A percentile compares a stretch with the other conserved stretches of the same genome.
Evolutionary conservation across 768 basidiomycete species (phyloP).

Genomic region (Arthromyces matolae): DNA sequence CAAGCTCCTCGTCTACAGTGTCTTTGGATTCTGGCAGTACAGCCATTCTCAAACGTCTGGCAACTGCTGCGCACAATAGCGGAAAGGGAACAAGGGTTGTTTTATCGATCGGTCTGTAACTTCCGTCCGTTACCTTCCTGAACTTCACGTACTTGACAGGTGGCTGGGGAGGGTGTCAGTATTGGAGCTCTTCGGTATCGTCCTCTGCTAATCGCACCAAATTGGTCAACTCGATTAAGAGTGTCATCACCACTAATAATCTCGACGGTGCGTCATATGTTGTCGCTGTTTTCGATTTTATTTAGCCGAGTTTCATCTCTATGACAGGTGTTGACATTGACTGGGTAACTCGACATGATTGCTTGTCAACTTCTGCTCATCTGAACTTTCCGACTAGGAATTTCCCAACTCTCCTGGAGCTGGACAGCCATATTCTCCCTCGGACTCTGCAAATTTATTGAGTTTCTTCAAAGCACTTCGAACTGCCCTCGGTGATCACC

Average conservation of each 20-base stretch:
- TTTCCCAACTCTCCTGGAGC: slow-evolving; percentile 65
- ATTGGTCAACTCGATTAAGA: slow-evolving; percentile 54
- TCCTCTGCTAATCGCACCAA: slow-evolving; percentile 45
- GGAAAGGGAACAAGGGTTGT: slow-evolving; percentile 61
- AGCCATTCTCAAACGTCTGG: slow-evolving; percentile 52
- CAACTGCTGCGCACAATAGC: slow-evolving; percentile 50
- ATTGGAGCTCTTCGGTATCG: slow-evolving; percentile 60
- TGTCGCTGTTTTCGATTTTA: not conserved
- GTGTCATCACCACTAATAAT: slow-evolving; percentile 52
- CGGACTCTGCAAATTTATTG: slow-evolving; percentile 64
- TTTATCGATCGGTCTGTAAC: slow-evolving; percentile 57
- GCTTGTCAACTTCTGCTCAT: not conserved
- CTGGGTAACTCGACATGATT: slow-evolving; percentile 38
- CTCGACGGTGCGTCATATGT: slow-evolving; percentile 58
- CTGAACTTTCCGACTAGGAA: slow-evolving; percentile 39
- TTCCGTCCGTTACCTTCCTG: slow-evolving; percentile 12
- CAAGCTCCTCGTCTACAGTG: slow-evolving; percentile 52
- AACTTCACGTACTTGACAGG: slow-evolving; percentile 31
- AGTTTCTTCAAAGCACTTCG: slow-evolving; percentile 57
- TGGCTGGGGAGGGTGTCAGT: slow-evolving; percentile 70
- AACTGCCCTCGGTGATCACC: slow-evolving; percentile 41
- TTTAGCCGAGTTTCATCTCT: not conserved
- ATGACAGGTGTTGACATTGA: slow-evolving; percentile 42
- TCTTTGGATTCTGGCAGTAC: slow-evolving; percentile 49
- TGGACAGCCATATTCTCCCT: slow-evolving; percentile 56